Percentiles rank a stretch among this genome's conserved stretches.
Conservation (phyloP, 1,139 yeast species). For the Hemisphaericaspora lyxosophila region DNA sequence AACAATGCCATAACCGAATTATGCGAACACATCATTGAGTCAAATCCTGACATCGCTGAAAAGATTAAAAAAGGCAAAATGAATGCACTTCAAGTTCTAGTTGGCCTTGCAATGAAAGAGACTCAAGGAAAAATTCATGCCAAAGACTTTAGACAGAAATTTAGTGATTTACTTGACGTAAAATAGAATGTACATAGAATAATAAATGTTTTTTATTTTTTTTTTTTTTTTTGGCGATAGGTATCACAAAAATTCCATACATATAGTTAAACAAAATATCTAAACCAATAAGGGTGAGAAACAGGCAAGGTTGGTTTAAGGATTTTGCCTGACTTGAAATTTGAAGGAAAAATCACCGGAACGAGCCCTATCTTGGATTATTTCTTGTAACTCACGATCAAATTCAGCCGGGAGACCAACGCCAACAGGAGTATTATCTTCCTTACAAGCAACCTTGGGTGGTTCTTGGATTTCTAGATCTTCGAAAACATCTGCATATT, state of each 20-base stretch:
- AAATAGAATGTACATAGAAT: neutral
- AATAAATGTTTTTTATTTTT: neutral
- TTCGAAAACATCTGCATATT: slow-evolving; percentile 14
- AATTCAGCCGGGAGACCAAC: neutral
- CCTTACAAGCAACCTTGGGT: neutral
- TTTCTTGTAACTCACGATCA: slow-evolving; percentile 5
- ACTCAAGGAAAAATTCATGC: slow-evolving; percentile 69
- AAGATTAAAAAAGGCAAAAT: slow-evolving; percentile 60
- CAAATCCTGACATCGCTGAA: slow-evolving; percentile 57
- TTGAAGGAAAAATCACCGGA: slow-evolving; percentile 5
- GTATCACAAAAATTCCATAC: too few species aligned
- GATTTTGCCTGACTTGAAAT: slow-evolving; percentile 6
- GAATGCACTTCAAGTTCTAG: slow-evolving; percentile 66
- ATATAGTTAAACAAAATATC: neutral
- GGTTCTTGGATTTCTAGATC: slow-evolving; percentile 10
- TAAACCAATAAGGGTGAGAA: neutral
- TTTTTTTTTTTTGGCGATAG: too few species aligned
- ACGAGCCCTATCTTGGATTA: slow-evolving; percentile 1
- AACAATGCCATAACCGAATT: slow-evolving; percentile 48
- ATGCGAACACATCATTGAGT: slow-evolving; percentile 52
- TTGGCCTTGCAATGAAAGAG: slow-evolving; percentile 83
- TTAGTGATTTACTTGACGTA: slow-evolving; percentile 30
- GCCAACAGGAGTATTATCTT: neutral
- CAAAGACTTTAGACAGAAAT: slow-evolving; percentile 41
- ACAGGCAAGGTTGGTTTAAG: neutral